phyloP scores from a whole-genome alignment of 2,329 filamentous ascomycete species.

The Berkeleyomyces rouxiae region DNA sequence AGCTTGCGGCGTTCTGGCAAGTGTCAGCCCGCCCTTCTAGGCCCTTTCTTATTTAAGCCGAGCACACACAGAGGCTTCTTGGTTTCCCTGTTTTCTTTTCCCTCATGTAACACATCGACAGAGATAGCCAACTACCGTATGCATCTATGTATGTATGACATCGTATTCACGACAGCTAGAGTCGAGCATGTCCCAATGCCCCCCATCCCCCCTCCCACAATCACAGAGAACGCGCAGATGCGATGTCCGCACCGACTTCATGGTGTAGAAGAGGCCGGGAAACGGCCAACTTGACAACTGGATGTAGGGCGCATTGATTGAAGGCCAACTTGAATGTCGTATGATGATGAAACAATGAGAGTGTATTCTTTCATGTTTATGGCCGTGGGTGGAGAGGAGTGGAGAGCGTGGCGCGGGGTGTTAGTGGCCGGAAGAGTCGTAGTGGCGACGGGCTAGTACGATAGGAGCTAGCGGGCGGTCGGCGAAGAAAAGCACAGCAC shows the following conservation, averaged over 20 bases:
- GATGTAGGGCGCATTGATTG: no score
- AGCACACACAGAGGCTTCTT: background rate
- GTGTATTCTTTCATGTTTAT: background rate
- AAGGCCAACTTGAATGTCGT: background rate
- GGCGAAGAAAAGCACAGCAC: background rate
- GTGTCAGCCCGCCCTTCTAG: conserved; percentile 1
- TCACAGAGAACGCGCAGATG: no score
- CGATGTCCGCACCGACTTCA: no score
- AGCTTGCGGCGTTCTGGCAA: background rate
- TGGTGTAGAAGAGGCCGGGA: no score
- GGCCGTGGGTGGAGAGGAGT: background rate
- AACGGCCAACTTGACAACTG: no score
- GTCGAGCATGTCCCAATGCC: no score
- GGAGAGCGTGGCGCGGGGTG: no score
- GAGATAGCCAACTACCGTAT: background rate
- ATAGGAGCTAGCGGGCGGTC: background rate
- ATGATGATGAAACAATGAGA: background rate
- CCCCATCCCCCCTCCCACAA: no score
- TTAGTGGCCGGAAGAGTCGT: background rate
- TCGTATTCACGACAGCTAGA: no score
- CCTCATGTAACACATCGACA: background rate
- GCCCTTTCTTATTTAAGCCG: background rate
- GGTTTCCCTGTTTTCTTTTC: background rate
- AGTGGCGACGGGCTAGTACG: background rate
- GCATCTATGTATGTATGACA: background rate